phyloP scores from a whole-genome alignment of 176 grass and related monocot genomes.

The Carex littledalei region DNA sequence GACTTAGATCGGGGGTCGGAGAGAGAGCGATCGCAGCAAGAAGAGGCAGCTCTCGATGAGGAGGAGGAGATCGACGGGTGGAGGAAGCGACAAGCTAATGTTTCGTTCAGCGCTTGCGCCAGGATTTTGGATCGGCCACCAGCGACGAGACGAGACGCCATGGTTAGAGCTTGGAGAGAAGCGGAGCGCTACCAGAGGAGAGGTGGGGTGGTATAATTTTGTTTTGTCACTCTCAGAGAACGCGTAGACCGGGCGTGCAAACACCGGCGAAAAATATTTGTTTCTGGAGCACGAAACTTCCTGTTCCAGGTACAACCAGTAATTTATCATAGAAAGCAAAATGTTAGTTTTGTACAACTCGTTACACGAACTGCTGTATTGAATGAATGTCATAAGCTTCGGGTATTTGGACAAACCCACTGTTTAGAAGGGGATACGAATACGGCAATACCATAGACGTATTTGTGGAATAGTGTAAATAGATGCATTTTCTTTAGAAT shows the following conservation, averaged over 20 bases:
- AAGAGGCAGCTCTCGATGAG: neutral
- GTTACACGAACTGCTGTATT: neutral
- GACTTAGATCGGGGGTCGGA: slow-evolving; percentile 21
- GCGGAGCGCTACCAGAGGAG: neutral
- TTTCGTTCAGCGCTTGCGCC: neutral
- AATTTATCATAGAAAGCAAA: neutral
- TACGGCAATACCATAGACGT: too few relatives aligned
- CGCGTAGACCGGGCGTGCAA: neutral
- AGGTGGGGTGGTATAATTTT: neutral
- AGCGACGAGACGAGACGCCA: slow-evolving; percentile 25
- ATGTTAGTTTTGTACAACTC: neutral
- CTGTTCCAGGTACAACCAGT: neutral
- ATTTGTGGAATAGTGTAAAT: too few relatives aligned
- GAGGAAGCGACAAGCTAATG: neutral
- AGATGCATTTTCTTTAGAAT: too few relatives aligned
- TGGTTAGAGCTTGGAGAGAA: slow-evolving; percentile 14
- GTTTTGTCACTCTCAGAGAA: neutral
- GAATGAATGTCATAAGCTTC: neutral
- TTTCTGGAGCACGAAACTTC: neutral
- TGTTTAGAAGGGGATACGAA: neutral
- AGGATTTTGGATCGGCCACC: slow-evolving; percentile 21
- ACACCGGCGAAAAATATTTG: neutral
- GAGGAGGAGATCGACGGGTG: neutral
- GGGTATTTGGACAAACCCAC: neutral
- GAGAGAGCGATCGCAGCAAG: neutral